A percentile compares a stretch with the other conserved stretches of the same genome.
These are phyloP conservation scores for Ogataea polymorpha DNA, from an alignment of 805 yeast genomes.

Conservation along the genomic window DNA sequence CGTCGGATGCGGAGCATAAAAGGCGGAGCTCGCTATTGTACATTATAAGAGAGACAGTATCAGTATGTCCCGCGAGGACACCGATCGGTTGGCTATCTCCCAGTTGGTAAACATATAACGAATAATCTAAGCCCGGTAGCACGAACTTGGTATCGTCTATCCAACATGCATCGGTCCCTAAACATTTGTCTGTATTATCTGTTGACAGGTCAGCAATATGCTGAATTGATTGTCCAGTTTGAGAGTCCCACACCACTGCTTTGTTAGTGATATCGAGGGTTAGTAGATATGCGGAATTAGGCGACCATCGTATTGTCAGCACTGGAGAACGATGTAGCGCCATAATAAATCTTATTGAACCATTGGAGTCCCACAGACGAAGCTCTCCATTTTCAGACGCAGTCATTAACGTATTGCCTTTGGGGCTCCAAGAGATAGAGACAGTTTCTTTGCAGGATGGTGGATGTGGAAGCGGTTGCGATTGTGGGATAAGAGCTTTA, in stretches of 20 bases:
- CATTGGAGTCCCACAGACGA: conserved; percentile 74
- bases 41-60: conserved; percentile 50
- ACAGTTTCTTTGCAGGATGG: conserved; percentile 28
- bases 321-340: conserved; percentile 55
- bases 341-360: conserved; percentile 56
- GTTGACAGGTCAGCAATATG: conserved; percentile 35
- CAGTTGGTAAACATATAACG: conserved; percentile 54
- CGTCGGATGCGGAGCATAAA: conserved; percentile 77
- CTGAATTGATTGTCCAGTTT: conserved; percentile 47
- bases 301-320: conserved; percentile 58
- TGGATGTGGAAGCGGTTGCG: conserved; percentile 24
- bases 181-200: conserved; percentile 11
- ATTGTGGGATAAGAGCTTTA: conserved; percentile 12
- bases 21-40: conserved; percentile 52
- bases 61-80: conserved; percentile 60
- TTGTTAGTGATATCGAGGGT: conserved; percentile 57
- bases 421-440: conserved; percentile 57
- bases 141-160: conserved; percentile 66
- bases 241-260: conserved; percentile 64
- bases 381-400: conserved; percentile 70
- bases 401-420: conserved; percentile 60
- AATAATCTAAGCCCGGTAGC: conserved; percentile 56
- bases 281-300: conserved; percentile 48
- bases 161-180: conserved; percentile 69
- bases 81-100: conserved; percentile 48